Conservation (phyloP, 306 rosid genomes). For the Acacia crassicarpa region DNA sequence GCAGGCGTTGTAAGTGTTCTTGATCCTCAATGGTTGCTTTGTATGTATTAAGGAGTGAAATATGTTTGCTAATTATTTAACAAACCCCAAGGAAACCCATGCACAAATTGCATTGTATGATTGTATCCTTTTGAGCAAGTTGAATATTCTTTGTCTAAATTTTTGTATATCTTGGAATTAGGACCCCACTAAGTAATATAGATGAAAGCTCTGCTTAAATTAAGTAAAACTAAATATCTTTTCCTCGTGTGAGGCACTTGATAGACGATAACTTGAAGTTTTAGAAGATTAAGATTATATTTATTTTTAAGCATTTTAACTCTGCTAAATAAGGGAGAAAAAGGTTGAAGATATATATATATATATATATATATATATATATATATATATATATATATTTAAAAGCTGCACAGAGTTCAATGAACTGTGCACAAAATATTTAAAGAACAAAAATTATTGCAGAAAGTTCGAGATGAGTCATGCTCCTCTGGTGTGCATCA, state of each 20-base stretch:
- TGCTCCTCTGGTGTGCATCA: no score
- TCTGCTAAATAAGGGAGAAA: background rate
- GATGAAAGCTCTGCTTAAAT: slow-evolving; percentile 12
- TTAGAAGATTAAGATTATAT: background rate
- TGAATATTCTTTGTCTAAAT: background rate
- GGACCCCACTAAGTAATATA: background rate
- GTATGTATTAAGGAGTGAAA: slow-evolving; percentile 20
- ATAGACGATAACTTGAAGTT: background rate
- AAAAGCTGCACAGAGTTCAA: background rate
- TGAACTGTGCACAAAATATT: background rate
- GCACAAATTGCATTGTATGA: background rate
- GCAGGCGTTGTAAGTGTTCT: slow-evolving; percentile 71
- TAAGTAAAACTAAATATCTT: background rate
- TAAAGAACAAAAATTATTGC: background rate
- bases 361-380: no score
- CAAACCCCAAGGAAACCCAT: slow-evolving; percentile 11
- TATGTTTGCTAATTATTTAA: slow-evolving; percentile 12
- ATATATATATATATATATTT: no score
- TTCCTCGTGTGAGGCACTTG: background rate
- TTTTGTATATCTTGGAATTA: background rate
- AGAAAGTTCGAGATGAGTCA: background rate
- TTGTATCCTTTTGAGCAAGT: background rate
- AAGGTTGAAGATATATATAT: background rate
- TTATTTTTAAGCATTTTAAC: background rate
- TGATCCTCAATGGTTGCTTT: slow-evolving; percentile 6